Percentiles rank a stretch among this genome's conserved stretches.
Evolutionary conservation across 1,284 basidiomycete genomes (phyloP).

Genomic region (Cryptococcus deneoformans): DNA sequence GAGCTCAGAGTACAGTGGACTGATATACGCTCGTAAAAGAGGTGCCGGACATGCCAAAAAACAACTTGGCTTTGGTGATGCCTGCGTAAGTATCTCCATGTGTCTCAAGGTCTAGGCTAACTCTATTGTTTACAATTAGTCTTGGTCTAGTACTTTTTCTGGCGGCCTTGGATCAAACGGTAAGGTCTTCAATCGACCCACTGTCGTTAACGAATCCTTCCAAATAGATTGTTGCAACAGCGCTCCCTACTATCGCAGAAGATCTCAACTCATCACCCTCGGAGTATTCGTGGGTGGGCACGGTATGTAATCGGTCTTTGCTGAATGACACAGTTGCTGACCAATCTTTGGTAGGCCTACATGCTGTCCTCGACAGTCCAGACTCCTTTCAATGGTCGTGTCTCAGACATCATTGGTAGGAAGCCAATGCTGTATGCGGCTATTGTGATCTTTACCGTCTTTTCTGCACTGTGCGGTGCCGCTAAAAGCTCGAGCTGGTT

Average conservation of each 20-base stretch:
- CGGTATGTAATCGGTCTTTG: not conserved
- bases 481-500: slow-evolving; percentile 41
- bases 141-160: slow-evolving; percentile 21
- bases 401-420: slow-evolving; percentile 42
- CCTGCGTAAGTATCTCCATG: slow-evolving; percentile 17
- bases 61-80: slow-evolving; percentile 34
- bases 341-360: slow-evolving; percentile 22
- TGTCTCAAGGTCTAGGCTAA: not conserved
- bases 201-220: not conserved
- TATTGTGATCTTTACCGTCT: slow-evolving; percentile 38
- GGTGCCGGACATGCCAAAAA: slow-evolving; percentile 32
- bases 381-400: slow-evolving; percentile 40
- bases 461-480: slow-evolving; percentile 40
- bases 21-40: slow-evolving; percentile 14
- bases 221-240: slow-evolving; percentile 29
- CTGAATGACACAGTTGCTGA: not conserved
- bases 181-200: not conserved
- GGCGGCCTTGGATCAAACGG: slow-evolving; percentile 41
- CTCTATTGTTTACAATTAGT: not conserved
- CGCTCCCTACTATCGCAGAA: slow-evolving; percentile 31
- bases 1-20: not conserved
- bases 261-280: slow-evolving; percentile 30
- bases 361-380: slow-evolving; percentile 35
- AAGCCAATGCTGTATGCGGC: slow-evolving; percentile 43
- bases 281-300: slow-evolving; percentile 37